Evolutionary conservation across 805 yeast genomes (phyloP).

Genomic region (Ogataea haglerorum): DNA sequence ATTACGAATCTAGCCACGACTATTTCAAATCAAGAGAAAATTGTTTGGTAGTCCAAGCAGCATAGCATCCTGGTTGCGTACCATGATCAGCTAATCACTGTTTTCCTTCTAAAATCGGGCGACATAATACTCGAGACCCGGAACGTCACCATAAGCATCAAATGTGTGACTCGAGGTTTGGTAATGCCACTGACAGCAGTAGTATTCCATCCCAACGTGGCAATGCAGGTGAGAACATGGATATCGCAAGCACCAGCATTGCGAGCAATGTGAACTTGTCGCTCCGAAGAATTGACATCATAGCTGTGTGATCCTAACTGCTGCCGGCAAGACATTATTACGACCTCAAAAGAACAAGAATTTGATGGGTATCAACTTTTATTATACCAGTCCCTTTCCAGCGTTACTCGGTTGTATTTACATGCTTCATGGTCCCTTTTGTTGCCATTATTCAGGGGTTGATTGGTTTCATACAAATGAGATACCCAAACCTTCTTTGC

Average conservation of each 20-base stretch:
- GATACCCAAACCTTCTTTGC: too few species aligned
- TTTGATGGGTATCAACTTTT: neutral
- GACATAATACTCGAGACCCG: slow-evolving; percentile 50
- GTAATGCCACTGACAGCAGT: slow-evolving; percentile 45
- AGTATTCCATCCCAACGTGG: slow-evolving; percentile 25
- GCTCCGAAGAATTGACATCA: slow-evolving; percentile 42
- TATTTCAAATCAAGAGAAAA: slow-evolving; percentile 45
- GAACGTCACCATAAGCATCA: slow-evolving; percentile 45
- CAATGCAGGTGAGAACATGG: slow-evolving; percentile 33
- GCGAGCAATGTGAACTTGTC: slow-evolving; percentile 46
- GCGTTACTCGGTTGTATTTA: neutral
- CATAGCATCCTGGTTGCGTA: slow-evolving; percentile 40
- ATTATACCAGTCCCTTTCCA: neutral
- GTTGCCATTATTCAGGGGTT: too few species aligned
- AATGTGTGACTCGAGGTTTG: slow-evolving; percentile 47
- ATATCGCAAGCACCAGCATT: slow-evolving; percentile 45
- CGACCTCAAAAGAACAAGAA: neutral
- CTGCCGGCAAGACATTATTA: slow-evolving; percentile 24
- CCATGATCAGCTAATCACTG: slow-evolving; percentile 30
- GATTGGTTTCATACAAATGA: too few species aligned
- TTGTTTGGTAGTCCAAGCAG: slow-evolving; percentile 56
- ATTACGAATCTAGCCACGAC: slow-evolving; percentile 43
- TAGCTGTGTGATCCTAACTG: slow-evolving; percentile 45
- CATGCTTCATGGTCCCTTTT: too few species aligned
- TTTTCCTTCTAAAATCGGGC: slow-evolving; percentile 54